phyloP scores from a whole-genome alignment of 2,329 filamentous ascomycete species.

The Beauveria brongniartii region DNA sequence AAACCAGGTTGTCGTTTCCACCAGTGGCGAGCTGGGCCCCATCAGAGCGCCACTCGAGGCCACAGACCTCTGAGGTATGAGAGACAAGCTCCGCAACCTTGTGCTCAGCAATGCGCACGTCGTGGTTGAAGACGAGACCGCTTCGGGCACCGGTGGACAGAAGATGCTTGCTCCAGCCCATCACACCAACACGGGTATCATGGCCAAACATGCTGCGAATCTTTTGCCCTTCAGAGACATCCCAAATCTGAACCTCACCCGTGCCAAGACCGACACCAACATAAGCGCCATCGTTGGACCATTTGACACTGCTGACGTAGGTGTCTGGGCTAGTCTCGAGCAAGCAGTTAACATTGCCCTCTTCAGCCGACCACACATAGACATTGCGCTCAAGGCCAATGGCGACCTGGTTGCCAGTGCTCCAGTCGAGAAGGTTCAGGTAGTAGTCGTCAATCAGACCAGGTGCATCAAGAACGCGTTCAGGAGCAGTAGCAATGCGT shows the following conservation, averaged over 20 bases:
- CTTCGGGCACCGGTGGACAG: conserved; percentile 91
- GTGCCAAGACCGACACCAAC: conserved; percentile 91
- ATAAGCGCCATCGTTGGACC: conserved; percentile 95
- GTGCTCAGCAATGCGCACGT: conserved; percentile 95
- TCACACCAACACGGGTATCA: conserved; percentile 91
- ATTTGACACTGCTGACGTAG: conserved; percentile 97
- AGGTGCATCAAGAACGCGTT: conserved; percentile 92
- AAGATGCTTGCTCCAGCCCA: conserved; percentile 99
- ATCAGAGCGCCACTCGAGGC: conserved; percentile 94
- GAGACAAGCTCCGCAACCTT: conserved; percentile 96
- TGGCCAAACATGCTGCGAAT: conserved; percentile 98
- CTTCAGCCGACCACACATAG: conserved; percentile 97
- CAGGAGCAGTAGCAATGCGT: conserved; percentile 86
- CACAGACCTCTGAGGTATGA: conserved; percentile 96
- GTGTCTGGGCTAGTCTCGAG: conserved; percentile 84
- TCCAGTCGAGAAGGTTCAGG: conserved; percentile 97
- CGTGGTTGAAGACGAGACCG: conserved; percentile 95
- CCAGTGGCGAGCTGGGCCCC: conserved; percentile 95
- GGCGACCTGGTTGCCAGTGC: conserved; percentile 92
- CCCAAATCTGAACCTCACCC: conserved; percentile 98
- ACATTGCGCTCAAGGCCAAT: conserved; percentile 96
- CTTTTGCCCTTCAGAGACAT: conserved; percentile 89
- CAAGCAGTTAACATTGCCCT: conserved; percentile 80
- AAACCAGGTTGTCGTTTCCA: conserved; percentile 97
- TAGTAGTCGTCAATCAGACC: conserved; percentile 98